Base-by-base conservation (phyloP, 176 grass and related monocot genomes). In the Ananas comosus region DNA sequence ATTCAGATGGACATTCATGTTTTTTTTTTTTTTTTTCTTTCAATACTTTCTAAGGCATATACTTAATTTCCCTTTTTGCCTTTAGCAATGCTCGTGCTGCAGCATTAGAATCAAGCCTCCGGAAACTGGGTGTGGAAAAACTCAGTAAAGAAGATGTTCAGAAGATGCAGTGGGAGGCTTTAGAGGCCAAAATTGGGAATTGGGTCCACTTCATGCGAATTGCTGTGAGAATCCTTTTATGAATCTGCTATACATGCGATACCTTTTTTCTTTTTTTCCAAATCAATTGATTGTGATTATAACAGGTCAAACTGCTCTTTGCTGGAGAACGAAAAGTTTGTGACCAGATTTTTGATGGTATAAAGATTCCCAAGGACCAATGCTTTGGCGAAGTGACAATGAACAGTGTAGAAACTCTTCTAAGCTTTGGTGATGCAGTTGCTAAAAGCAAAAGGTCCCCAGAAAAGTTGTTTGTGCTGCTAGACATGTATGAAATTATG, bases 401-500 rank as follows among this genome's bases (percentile, higher is more conserved):
- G 77, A 78, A 93, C 64, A 93, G 94, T 74, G 82, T 92, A 70
- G 25, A 76, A 16, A 87, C 90, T 22, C 79, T 99, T 80, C 75
- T 99, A 51, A 93, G 82, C 82, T 99, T 99, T 87, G 94, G 94
- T 66, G 89, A 99, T 64, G 85, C 94, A 52, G 84, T 99, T 79
- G 94, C 89, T 61, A 93, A 80, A 87, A 99, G 94, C 66, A 99
- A 99, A 87, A 76, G 86, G 51, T 93, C 94, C 50, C 89, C 89
- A 79, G 94, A 99, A 83, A 99, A 99, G 72, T 51, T 93, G 68
- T 99, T 99, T 59, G 82, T 90, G 64, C 82, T 99, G 64, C 82
- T 99, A 27, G 89, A 99, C 63, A 93, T 93, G 94, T 93, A 99
- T 64, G 94, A 99, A 89, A 85, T 99, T 70, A 85, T 99, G 89